phyloP scores from a whole-genome alignment of 176 grass and related monocot genomes.

The sorghum (Sorghum bicolor) region Sorghum_bicolor_NCBIv3 NC_012875.2:59292501-59293000 shows the following conservation, averaged over 20 bases:
- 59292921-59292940: neutral
- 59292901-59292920: neutral
- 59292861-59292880: neutral
- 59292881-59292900: neutral
- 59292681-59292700: slow-evolving; percentile 73
- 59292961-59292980: neutral
- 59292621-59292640: slow-evolving; percentile 38
- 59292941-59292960: neutral
- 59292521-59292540: neutral
- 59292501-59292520: neutral
- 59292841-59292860: neutral
- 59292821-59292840: neutral
- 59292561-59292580: neutral
- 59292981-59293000: neutral
- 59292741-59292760: slow-evolving; percentile 47
- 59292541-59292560: neutral
- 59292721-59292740: slow-evolving; percentile 91
- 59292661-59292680: slow-evolving; percentile 93
- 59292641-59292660: slow-evolving; percentile 90
- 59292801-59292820: neutral
- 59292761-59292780: slow-evolving; percentile 6
- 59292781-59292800: neutral
- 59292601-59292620: neutral
- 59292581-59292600: neutral
- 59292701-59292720: slow-evolving; percentile 93